phyloP scores from a whole-genome alignment of 2,329 filamentous ascomycete genomes.

The Amylocarpus encephaloides region DNA sequence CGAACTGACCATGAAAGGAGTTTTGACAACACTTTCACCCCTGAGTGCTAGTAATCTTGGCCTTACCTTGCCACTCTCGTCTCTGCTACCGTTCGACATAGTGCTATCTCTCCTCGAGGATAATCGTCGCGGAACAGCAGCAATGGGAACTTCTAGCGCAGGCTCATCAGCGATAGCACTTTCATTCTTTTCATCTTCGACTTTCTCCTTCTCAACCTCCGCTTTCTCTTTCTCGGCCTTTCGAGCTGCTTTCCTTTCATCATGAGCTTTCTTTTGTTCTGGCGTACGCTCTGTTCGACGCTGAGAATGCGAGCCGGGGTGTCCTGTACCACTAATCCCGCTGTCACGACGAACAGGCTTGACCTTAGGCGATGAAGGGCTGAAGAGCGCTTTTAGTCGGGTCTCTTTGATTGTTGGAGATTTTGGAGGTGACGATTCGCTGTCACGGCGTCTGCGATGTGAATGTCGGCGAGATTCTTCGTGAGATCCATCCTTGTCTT shows the following conservation, averaged over 20 bases:
- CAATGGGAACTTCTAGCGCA: slow-evolving; percentile 3
- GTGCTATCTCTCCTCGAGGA: slow-evolving; percentile 17
- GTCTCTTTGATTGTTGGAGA: not conserved
- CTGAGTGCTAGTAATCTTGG: slow-evolving; percentile 19
- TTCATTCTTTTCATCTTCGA: slow-evolving; percentile 12
- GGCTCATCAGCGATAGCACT: slow-evolving; percentile 13
- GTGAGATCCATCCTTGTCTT: slow-evolving; percentile 6
- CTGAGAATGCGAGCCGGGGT: slow-evolving; percentile 13
- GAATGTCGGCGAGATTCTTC: slow-evolving; percentile 12
- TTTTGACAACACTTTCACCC: slow-evolving; percentile 25
- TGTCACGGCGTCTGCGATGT: slow-evolving; percentile 22
- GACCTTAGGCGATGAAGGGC: slow-evolving; percentile 11
- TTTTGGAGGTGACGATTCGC: slow-evolving; percentile 12
- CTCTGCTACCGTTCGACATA: slow-evolving; percentile 10
- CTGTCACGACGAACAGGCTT: slow-evolving; percentile 26
- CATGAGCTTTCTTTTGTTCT: slow-evolving; percentile 29
- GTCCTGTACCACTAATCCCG: slow-evolving; percentile 23
- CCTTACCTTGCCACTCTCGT: slow-evolving; percentile 11
- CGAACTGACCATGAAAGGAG: slow-evolving; percentile 19
- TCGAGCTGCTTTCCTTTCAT: slow-evolving; percentile 25
- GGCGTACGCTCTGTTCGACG: slow-evolving; percentile 23
- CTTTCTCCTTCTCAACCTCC: not conserved
- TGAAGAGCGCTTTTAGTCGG: slow-evolving; percentile 13
- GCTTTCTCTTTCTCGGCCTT: slow-evolving; percentile 12
- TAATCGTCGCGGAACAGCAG: slow-evolving; percentile 14